Evolutionary conservation across 1,284 basidiomycete genomes (phyloP), one percentile per base, ranked within the genome.

Genomic region (Chalciporus sp.): DNA sequence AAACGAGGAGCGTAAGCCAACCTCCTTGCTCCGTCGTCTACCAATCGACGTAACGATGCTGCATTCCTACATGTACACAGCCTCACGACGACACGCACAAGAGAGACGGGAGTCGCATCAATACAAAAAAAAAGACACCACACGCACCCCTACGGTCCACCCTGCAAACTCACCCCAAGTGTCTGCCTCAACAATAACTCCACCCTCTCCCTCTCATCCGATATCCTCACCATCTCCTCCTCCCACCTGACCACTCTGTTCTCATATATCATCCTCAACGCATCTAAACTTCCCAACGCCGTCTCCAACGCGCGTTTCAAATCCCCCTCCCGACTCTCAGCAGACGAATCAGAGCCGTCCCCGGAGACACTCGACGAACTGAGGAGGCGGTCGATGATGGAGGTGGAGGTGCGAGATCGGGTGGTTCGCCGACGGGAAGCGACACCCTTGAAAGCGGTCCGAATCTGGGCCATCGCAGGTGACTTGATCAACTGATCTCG

Each of bases 171-270:
- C 17, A 67, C 52, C 28, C 86, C 88, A 41, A 90, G 71, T 2
- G 85, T 81, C 69, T 89, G 86, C 58, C 73, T 74, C 45, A 90
- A 68, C 47, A 90, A 69, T 52, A 88, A 58, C 58, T 86, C 83
- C 5, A 90, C 82, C 14, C 76, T 71, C 63, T 87, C 84, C n/a
- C 85, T 72, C 56, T 91, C 88, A 33, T 85, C 83, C 46, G 75
- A 73, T 52, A 88, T 75, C 56, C 80, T 74, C 28, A 76, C 69
- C 79, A 90, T 85, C 72, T 90, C 88, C 26, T 88, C 85, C 31
- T 77, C 71, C 83, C 86, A 88, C 37, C 88, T 74, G 45, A 77
- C 76, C 67, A 88, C 86, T 16, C 86, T 73, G 57, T 84, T 78
- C 28, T 84, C 84, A 55, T 88, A 89, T 41, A 90, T 84, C 41